These are phyloP conservation scores for Bothriochloa decipiens DNA, from an alignment of 176 grass and related monocot species.

Conservation along the genomic window DNA sequence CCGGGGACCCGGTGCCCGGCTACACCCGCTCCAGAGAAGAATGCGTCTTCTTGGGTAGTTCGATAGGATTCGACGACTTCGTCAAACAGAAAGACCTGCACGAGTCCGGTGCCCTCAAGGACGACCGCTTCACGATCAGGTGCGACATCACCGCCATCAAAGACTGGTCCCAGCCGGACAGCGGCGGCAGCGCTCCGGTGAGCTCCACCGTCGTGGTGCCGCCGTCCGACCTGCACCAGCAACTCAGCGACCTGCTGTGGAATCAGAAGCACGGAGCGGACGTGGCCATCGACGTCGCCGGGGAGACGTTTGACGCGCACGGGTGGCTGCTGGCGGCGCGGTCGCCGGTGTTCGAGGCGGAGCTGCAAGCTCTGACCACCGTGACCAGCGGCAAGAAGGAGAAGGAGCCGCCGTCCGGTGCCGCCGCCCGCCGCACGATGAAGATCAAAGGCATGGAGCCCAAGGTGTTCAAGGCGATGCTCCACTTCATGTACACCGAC, in stretches of 20 bases:
- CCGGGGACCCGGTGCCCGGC: not conserved
- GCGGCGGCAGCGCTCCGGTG: not conserved
- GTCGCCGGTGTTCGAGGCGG: not conserved
- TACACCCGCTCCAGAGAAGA: not conserved
- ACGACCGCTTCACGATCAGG: not conserved
- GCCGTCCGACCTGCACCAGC: constrained; percentile 4
- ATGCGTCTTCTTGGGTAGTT: not conserved
- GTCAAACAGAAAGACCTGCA: not conserved
- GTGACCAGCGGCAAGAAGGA: too few relatives aligned
- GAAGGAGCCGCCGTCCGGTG: too few relatives aligned
- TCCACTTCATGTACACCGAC: constrained; percentile 22
- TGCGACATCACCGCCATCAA: not conserved
- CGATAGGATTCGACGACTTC: not conserved
- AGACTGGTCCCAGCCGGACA: not conserved
- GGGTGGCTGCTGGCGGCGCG: constrained; percentile 18
- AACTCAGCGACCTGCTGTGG: not conserved
- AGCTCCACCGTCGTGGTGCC: not conserved
- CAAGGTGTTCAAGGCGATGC: not conserved
- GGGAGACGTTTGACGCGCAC: constrained; percentile 10
- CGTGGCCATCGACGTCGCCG: not conserved
- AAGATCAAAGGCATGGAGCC: constrained; percentile 1
- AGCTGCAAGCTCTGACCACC: not conserved
- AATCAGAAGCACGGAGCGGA: not conserved
- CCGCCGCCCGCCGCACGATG: not conserved
- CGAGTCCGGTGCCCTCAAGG: not conserved